Evolutionary conservation across 805 yeast species (phyloP).

Genomic region (Pichia rugopelliculosa): DNA sequence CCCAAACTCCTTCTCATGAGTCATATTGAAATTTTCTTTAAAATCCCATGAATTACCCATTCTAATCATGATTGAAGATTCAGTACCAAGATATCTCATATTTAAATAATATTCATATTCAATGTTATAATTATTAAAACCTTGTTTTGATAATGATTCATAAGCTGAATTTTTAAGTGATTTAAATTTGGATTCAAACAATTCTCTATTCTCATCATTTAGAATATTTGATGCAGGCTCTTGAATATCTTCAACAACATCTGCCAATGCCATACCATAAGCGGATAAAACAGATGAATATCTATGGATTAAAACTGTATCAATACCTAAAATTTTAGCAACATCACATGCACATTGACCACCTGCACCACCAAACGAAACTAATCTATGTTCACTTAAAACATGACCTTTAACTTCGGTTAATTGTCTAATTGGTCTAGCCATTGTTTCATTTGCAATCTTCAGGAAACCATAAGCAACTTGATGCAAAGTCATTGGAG

Average conservation of each 20-base stretch:
- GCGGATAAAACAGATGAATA: constrained; percentile 82
- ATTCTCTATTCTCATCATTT: constrained; percentile 22
- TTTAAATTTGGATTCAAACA: constrained; percentile 39
- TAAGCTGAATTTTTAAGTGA: constrained; percentile 38
- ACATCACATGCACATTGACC: constrained; percentile 83
- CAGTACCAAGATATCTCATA: constrained; percentile 80
- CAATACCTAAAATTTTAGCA: constrained; percentile 63
- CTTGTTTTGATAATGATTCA: constrained; percentile 41
- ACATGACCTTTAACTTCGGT: constrained; percentile 81
- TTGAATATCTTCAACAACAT: constrained; percentile 70
- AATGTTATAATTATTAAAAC: constrained; percentile 39
- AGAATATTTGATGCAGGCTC: constrained; percentile 54
- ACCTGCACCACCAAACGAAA: constrained; percentile 90
- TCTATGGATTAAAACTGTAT: constrained; percentile 63
- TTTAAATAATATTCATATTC: constrained; percentile 60
- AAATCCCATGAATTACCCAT: constrained; percentile 28
- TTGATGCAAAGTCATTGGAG: constrained; percentile 46
- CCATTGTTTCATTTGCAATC: constrained; percentile 84
- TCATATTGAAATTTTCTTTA: constrained; percentile 39
- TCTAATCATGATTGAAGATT: constrained; percentile 69
- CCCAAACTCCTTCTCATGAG: constrained; percentile 68
- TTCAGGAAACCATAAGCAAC: constrained; percentile 75
- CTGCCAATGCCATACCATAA: constrained; percentile 82
- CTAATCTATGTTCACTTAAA: constrained; percentile 57
- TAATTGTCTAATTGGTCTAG: constrained; percentile 74